Evolutionary conservation across 495 filamentous ascomycete species (phyloP), one percentile per base, ranked within the genome.

Genomic region (Penicillium taxi): DNA sequence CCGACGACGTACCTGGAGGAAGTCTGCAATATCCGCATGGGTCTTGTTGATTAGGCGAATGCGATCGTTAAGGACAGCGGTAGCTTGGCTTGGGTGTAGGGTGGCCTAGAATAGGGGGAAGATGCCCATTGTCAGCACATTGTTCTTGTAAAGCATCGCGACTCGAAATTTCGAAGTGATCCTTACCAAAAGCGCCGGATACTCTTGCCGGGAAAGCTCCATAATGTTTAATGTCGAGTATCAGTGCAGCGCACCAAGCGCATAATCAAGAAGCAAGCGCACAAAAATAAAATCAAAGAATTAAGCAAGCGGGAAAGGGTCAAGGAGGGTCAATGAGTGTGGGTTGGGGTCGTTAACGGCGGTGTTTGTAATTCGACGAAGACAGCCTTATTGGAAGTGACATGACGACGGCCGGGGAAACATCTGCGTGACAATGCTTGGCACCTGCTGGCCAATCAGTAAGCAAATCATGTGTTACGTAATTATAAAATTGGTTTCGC

Each of bases 1-100:
- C n/a, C n/a, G n/a, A n/a, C n/a, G n/a, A n/a, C n/a, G n/a, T 81
- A 96, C 91, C 80, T 91, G 85, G 35, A 99, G 72, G 84, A 89
- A 99, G 63, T 96, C 89, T 48, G 91, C 90, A 49, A 99, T 86
- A 59, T 95, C 85, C 45, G 69, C 58, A 66, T 99, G 95, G 70
- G 94, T 68, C 55, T 78, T 84, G 41, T 78, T 76, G 52, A 95
- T 90, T 54, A 86, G 72, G 58, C 83, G 83, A 53, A 96, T 75
- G 47, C 93, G 85, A 55, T 96, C 89, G 55, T 81, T 80, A 37
- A 99, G 71, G 20, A 88, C 74, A 38, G 73, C 73, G 20, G 90
- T 86, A 36, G 93, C 90, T 66, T 91, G 86, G 46, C 67, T 69
- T 9, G 91, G 93, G 50, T 88, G 78, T 47, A 98, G 73, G 45